Conservation (phyloP, 352 stramenopile genomes). For the Phytophthora multivora region DNA sequence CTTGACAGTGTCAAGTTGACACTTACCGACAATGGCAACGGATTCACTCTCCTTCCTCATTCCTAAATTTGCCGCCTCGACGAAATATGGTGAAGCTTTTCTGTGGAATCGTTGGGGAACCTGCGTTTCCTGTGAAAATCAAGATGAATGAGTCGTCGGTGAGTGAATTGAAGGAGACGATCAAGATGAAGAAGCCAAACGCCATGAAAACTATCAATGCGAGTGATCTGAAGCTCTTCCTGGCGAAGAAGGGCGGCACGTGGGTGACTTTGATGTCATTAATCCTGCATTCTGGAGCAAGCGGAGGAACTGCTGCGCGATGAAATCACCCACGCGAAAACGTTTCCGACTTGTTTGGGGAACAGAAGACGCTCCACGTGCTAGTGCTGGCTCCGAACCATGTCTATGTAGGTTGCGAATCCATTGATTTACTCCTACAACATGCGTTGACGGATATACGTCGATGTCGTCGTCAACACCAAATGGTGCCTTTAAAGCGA, state of each 20-base stretch:
- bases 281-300: not conserved
- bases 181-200: not conserved
- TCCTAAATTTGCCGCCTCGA: too few species aligned
- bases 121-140: too few species aligned
- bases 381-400: not conserved
- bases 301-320: not conserved
- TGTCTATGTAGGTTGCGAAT: not conserved
- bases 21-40: too few species aligned
- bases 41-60: too few species aligned
- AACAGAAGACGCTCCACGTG: not conserved
- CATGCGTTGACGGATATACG: not conserved
- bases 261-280: not conserved
- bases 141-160: too few species aligned
- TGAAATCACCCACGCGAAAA: not conserved
- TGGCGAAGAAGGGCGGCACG: not conserved
- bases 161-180: not conserved
- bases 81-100: too few species aligned
- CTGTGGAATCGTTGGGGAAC: too few species aligned
- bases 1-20: too few species aligned
- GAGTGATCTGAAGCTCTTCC: not conserved
- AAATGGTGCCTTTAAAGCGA: not conserved
- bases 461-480: not conserved
- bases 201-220: not conserved
- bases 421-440: not conserved
- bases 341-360: not conserved